These are phyloP conservation scores for Fusarium robinianum DNA, from an alignment of 2,329 filamentous ascomycete species.

Conservation along the genomic window DNA sequence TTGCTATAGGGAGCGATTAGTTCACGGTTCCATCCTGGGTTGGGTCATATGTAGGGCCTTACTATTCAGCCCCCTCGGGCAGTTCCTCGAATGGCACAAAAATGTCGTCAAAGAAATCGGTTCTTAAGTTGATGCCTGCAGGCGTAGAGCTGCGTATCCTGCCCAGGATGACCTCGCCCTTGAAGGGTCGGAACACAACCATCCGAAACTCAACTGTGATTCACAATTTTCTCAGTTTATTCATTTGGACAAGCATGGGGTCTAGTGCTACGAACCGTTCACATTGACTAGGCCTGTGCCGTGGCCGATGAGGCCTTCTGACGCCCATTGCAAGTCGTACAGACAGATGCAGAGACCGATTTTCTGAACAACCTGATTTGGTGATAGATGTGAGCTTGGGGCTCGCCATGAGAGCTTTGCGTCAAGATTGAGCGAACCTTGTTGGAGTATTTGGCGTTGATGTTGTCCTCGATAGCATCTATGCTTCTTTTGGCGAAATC, in stretches of 20 bases:
- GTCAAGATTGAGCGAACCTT: slow-evolving; percentile 59
- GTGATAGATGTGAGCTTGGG: slow-evolving; percentile 1
- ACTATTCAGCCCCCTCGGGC: slow-evolving; percentile 78
- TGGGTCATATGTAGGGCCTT: slow-evolving; percentile 26
- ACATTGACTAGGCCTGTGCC: slow-evolving; percentile 92
- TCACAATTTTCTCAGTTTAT: slow-evolving; percentile 11
- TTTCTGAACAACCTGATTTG: slow-evolving; percentile 77
- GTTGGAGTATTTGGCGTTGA: slow-evolving; percentile 96
- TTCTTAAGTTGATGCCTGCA: slow-evolving; percentile 75
- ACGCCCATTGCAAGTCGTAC: slow-evolving; percentile 86
- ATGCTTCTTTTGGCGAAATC: slow-evolving; percentile 84
- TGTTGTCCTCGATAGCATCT: slow-evolving; percentile 90
- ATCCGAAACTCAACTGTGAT: slow-evolving; percentile 83
- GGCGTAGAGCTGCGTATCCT: slow-evolving; percentile 77
- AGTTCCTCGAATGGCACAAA: slow-evolving; percentile 76
- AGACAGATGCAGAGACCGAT: slow-evolving; percentile 92
- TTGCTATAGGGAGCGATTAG: slow-evolving; percentile 55
- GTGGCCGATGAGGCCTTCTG: slow-evolving; percentile 92
- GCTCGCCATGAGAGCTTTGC: background rate
- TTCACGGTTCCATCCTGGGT: background rate
- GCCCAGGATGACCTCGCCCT: slow-evolving; percentile 86
- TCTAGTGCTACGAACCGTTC: slow-evolving; percentile 66
- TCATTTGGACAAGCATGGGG: background rate
- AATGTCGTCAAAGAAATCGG: slow-evolving; percentile 95
- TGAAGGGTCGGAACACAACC: slow-evolving; percentile 93